Base-by-base conservation (phyloP, 352 stramenopile species). In the Thalassiosira mediterranea region DNA sequence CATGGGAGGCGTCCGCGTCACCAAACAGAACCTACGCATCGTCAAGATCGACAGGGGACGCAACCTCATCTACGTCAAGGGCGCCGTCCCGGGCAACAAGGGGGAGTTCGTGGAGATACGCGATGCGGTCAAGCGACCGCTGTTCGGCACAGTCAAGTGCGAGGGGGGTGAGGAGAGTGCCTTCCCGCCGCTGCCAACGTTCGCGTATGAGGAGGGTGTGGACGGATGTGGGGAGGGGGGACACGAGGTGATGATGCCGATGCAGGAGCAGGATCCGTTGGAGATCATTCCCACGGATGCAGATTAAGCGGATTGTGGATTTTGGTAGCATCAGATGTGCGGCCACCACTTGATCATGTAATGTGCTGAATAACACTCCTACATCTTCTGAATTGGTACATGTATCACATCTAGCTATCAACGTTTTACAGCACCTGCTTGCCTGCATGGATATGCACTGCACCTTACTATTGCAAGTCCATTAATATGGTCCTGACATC, bases 1-100 rank as follows among this genome's bases (percentile, higher is more conserved):
- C 15, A 98, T 99, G 94, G 97, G 97, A 60, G 90, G 88, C 46
- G 94, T 96, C 42, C 78, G 84, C 10, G 93, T 98, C 13, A 99
- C 97, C 23, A 93, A 96, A 32, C 96, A 99, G 88, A 99, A 98
- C 83, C 86, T 99, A 13, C 29, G 79, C 17, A 79, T 94, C 61
- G 61, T 94, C 23, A 93, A 92, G 49, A 83, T 94, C 73, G 88
- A 94, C 79, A 48, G 86, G 40, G 88, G 88, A 26, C 75, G 86
- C 0, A 81, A 94, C 71, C 62, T 94, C 1, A 74, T 94, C n/a
- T 94, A 86, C 58, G 72, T 93, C 2, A 68, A 71, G 26, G 88
- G 88, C 29, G 59, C 76, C 2, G 84, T 94, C 19, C 88, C 88
- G 4, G 88, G 88, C 26, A 77, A 91, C 59, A 90, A 86, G 58